Conservation (phyloP, 176 grass and related monocot species). For the Tuctoria greenei region DNA sequence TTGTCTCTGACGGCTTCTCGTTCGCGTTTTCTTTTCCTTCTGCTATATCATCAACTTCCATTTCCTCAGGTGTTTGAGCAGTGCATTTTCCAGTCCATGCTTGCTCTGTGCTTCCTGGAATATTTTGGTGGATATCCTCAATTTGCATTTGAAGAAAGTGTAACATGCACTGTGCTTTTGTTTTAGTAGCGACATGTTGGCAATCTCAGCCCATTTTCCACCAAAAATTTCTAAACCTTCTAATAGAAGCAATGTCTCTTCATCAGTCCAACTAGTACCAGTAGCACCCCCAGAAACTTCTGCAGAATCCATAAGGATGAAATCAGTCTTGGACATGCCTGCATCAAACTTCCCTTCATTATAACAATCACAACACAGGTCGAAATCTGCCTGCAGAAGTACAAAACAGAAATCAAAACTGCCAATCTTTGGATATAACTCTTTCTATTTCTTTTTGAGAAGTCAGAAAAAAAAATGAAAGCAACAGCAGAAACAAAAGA, state of each 20-base stretch:
- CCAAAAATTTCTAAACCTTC: constrained; percentile 83
- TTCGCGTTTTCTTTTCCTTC: no score
- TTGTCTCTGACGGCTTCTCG: no score
- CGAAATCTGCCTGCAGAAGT: constrained; percentile 74
- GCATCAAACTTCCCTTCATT: constrained; percentile 61
- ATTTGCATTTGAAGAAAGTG: constrained; percentile 85
- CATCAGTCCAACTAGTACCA: constrained; percentile 74
- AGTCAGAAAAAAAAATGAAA: no score
- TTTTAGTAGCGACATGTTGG: constrained; percentile 91
- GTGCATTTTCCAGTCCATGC: constrained; percentile 31
- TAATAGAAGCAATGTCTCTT: constrained; percentile 76
- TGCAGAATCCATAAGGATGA: constrained; percentile 80
- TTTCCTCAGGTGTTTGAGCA: constrained; percentile 29
- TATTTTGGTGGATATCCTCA: constrained; percentile 32
- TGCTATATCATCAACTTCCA: neutral
- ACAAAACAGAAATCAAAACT: no score
- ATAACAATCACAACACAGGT: constrained; percentile 82
- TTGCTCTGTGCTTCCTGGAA: constrained; percentile 11
- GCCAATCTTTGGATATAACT: no score
- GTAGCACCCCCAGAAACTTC: constrained; percentile 59
- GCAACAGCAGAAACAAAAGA: no score
- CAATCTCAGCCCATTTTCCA: constrained; percentile 79
- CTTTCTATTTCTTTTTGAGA: no score
- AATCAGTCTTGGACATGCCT: constrained; percentile 74
- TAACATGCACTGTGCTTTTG: constrained; percentile 74